Percentiles rank a stretch among this genome's conserved stretches.
Evolutionary conservation across 1,284 basidiomycete genomes (phyloP).

Genomic region (Earliella scabrosa): DNA sequence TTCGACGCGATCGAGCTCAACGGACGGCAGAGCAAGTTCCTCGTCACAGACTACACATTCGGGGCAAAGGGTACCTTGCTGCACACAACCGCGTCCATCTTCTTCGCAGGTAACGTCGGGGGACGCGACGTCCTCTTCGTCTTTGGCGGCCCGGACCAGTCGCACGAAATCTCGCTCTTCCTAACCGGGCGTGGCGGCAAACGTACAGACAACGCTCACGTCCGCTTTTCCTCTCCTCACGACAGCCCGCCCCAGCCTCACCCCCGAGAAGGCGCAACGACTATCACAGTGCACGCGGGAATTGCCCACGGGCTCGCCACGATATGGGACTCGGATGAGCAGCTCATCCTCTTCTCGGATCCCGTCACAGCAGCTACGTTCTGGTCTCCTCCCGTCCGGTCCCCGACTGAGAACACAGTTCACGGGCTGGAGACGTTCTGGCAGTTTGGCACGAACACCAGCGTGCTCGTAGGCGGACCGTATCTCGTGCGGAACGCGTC

Average conservation of each 20-base stretch:
- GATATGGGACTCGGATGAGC: constrained; percentile 65
- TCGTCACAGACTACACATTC: constrained; percentile 70
- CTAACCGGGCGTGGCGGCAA: constrained; percentile 49
- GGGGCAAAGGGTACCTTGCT: constrained; percentile 53
- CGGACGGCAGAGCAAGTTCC: constrained; percentile 72
- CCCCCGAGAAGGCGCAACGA: constrained; percentile 25
- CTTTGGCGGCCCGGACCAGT: constrained; percentile 60
- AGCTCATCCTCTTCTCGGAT: constrained; percentile 71
- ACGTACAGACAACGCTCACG: constrained; percentile 33
- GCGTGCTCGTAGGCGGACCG: constrained; percentile 56
- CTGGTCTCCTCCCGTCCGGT: constrained; percentile 52
- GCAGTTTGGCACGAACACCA: constrained; percentile 56
- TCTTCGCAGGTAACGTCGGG: constrained; percentile 71
- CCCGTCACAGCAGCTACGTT: constrained; percentile 62
- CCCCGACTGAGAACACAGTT: constrained; percentile 20
- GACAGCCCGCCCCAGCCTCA: background rate
- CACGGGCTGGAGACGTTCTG: constrained; percentile 47
- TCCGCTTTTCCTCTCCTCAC: constrained; percentile 43
- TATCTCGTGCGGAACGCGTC: constrained; percentile 58
- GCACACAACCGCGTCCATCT: constrained; percentile 71
- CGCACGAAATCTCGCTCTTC: constrained; percentile 59
- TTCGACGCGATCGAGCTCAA: constrained; percentile 56
- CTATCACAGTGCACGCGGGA: constrained; percentile 58
- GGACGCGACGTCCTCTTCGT: constrained; percentile 71
- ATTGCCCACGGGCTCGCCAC: constrained; percentile 57